Base-by-base conservation (phyloP, 768 basidiomycete species). In the Lactarius evosmus region DNA sequence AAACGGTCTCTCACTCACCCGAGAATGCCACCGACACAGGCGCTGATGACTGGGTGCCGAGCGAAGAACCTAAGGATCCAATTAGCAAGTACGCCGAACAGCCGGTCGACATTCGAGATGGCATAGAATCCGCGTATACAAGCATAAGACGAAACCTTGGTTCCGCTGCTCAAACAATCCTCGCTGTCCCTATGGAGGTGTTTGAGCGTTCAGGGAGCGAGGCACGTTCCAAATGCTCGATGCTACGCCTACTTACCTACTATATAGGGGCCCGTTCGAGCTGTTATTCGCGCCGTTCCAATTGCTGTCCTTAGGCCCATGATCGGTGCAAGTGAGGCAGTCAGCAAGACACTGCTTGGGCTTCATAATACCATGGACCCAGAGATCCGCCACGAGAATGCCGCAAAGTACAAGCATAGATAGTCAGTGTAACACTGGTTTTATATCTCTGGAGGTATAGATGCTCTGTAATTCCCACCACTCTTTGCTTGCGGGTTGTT, bases 171-270 rank as follows among this genome's bases (percentile, higher is more conserved):
- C 96, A 99, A 77, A 99, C 97, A 0, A 98, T 99, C 66, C 82
- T 99, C 40, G 96, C 97, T 0, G 93, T 99, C 1, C 97, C 97
- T 1, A 98, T 98, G 96, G 97, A 98, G 74, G 94, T 98, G 12
- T 96, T 98, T 69, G 97, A 99, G 75, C 82, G 91, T 64, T 91
- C 94, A 11, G 93, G 93, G 8, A 89, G 88, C 61, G 92, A 97
- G 83, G 95, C 90, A 69, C 70, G 83, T 77, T 55, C 40, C 58
- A 16, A 27, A 17, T 22, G 25, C 38, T 29, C 55, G n/a, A 25
- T 49, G 19, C 7, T 52, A 40, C 44, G 36, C 46, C 55, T 32
- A 29, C 32, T 41, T 68, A 44, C 62, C 51, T 11, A 22, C 49
- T 19, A 58, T 58, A 1, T 71, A 98, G 95, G 95, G 95, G 3